Evolutionary conservation across 306 rosid genomes (phyloP).

Genomic region (Prinsepia uniflora): DNA sequence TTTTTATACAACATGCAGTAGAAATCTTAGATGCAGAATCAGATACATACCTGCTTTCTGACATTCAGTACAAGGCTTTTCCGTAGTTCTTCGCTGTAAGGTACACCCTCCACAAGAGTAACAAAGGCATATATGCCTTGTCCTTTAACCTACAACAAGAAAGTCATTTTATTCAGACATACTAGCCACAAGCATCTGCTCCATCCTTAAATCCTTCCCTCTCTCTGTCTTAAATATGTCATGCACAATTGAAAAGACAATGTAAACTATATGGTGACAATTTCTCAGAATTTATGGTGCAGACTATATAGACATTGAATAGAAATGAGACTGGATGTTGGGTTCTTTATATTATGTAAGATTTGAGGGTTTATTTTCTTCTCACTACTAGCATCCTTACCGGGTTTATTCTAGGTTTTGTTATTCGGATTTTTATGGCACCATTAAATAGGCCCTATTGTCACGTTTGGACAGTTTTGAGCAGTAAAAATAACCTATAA

Average conservation of each 20-base stretch:
- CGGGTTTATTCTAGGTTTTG: not conserved
- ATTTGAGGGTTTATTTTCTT: too few relatives aligned
- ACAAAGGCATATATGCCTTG: conserved; percentile 95
- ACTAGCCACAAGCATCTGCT: conserved; percentile 17
- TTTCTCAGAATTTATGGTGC: not conserved
- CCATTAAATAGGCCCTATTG: not conserved
- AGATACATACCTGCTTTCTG: conserved; percentile 70
- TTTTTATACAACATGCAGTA: not conserved
- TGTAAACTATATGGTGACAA: not conserved
- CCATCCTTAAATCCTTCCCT: not conserved
- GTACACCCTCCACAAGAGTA: conserved; percentile 78
- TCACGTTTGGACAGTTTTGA: too few relatives aligned
- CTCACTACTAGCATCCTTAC: not conserved
- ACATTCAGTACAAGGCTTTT: conserved; percentile 68
- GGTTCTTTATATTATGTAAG: too few relatives aligned
- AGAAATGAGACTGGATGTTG: too few relatives aligned
- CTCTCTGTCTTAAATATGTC: not conserved
- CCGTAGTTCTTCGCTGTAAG: conserved; percentile 84
- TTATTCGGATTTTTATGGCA: not conserved
- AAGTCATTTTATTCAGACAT: conserved; percentile 25
- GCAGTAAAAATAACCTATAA: too few relatives aligned
- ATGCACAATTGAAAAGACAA: not conserved
- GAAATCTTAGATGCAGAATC: conserved; percentile 2
- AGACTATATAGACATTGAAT: not conserved
- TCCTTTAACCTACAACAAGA: conserved; percentile 74